Evolutionary conservation across 495 filamentous ascomycete genomes (phyloP), one percentile per base, ranked within the genome.

Genomic region (Penicillium canescens): DNA sequence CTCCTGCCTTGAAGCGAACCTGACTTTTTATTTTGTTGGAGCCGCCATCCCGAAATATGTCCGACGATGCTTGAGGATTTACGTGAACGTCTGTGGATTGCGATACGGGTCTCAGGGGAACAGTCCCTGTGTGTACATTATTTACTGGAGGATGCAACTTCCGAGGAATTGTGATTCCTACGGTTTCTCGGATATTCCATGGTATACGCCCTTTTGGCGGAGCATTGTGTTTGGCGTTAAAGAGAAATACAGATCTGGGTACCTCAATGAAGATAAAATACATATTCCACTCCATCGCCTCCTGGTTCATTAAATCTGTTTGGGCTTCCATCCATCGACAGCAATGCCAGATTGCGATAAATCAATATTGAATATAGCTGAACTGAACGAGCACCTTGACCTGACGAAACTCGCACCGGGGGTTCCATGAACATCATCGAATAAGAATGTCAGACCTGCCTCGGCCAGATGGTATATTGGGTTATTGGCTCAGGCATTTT

Each of bases 181-280:
- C 21, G 16, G 21, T 55, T 54, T 50, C 49, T 44, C 18, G 44
- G n/a, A 46, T 63, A 26, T 56, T 60, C 41, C 40, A 42, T 42
- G 34, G 37, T 46, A 42, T 48, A 56, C 52, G 50, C 52, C 42
- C 35, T 47, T 57, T 55, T 62, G 59, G 54, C 57, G 63, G 61
- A 67, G 63, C 63, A 67, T 67, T 61, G 45, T 59, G 57, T 64
- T 50, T 52, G 60, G 63, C 63, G 60, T 66, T 63, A 48, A 50
- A 45, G 37, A 64, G 61, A 45, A 55, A 57, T 52, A 57, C 44
- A 59, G 59, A 45, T 65, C 57, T 65, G 58, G 64, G 46, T 60
- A 52, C 46, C 56, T 43, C 56, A 64, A 51, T 65, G 54, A 57
- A 57, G 59, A 65, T 66, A 62, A 56, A 61, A 50, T 50, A 46